A percentile compares a stretch with the other conserved stretches of the same genome.
Conservation (phyloP, 2,329 filamentous ascomycete species). For the Piedraia hortae region DNA sequence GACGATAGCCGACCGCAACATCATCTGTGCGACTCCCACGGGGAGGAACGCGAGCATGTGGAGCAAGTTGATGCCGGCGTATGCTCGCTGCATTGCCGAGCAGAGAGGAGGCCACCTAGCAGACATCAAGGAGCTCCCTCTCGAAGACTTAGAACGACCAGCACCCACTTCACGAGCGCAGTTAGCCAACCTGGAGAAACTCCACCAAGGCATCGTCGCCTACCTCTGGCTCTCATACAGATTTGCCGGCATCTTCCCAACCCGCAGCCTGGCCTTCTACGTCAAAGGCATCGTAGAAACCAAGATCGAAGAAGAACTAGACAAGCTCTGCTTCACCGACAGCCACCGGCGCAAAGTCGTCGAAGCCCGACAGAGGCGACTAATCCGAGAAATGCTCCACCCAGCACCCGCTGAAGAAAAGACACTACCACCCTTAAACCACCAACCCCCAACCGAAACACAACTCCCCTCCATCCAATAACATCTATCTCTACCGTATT, state of each 20-base stretch:
- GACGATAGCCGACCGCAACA: constrained; percentile 44
- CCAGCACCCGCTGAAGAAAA: constrained; percentile 1
- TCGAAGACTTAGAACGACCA: constrained; percentile 41
- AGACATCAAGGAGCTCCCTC: constrained; percentile 38
- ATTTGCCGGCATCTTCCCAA: constrained; percentile 53
- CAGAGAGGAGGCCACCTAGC: constrained; percentile 40
- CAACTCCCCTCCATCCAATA: no score
- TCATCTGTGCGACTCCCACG: constrained; percentile 45
- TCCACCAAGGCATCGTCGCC: constrained; percentile 59
- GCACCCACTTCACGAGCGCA: constrained; percentile 24
- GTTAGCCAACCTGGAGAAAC: constrained; percentile 39
- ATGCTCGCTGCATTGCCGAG: constrained; percentile 42
- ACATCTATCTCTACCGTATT: no score
- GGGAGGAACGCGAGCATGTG: constrained; percentile 22
- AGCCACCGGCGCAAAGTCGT: constrained; percentile 7
- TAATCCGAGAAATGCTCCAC: constrained; percentile 5
- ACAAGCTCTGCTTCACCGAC: constrained; percentile 23
- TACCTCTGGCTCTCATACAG: constrained; percentile 90
- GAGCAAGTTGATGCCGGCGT: constrained; percentile 26
- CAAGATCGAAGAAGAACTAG: constrained; percentile 38
- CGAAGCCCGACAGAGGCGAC: constrained; percentile 7
- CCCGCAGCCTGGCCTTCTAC: constrained; percentile 48
- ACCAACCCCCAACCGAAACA: no score
- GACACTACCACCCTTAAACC: no score
- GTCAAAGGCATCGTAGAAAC: constrained; percentile 52